Percentiles rank a stretch among this genome's conserved stretches.
Evolutionary conservation across 495 filamentous ascomycete genomes (phyloP).

Genomic region (Cenococcum geophilum): DNA sequence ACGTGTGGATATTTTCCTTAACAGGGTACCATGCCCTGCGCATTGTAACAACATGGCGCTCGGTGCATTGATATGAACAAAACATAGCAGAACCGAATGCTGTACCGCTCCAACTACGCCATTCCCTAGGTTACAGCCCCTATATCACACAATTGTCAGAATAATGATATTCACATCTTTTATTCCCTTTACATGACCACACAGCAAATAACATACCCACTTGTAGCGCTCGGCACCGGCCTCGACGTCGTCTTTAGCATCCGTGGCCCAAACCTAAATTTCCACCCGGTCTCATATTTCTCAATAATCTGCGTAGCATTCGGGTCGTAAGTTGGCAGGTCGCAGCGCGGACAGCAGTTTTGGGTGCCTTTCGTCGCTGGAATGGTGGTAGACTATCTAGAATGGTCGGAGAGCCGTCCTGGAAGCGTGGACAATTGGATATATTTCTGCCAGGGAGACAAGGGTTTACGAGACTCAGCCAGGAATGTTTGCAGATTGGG

Average conservation of each 20-base stretch:
- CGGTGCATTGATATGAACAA: too few relatives aligned
- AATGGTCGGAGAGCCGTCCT: conserved; percentile 9
- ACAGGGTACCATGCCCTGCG: too few relatives aligned
- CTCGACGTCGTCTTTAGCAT: background rate
- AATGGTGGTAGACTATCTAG: background rate
- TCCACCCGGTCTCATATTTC: background rate
- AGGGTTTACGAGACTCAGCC: conserved; percentile 36
- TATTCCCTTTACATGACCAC: too few relatives aligned
- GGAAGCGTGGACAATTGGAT: conserved; percentile 39
- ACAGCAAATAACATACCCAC: too few relatives aligned
- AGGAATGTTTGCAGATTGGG: conserved; percentile 38
- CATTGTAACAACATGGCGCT: too few relatives aligned
- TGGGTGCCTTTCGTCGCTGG: conserved; percentile 4
- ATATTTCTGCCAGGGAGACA: conserved; percentile 39
- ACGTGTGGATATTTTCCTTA: too few relatives aligned
- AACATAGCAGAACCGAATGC: too few relatives aligned
- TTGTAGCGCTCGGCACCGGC: background rate
- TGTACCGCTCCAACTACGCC: too few relatives aligned
- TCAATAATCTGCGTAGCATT: conserved; percentile 13
- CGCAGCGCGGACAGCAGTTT: conserved; percentile 21
- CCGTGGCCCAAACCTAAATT: background rate
- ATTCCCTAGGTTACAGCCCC: too few relatives aligned
- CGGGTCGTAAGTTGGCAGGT: conserved; percentile 3
- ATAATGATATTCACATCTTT: too few relatives aligned
- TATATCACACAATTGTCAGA: too few relatives aligned